Percentiles rank a stretch among this genome's conserved stretches.
Evolutionary conservation across 768 basidiomycete genomes (phyloP).

Genomic region (Rubroboletus satanas): DNA sequence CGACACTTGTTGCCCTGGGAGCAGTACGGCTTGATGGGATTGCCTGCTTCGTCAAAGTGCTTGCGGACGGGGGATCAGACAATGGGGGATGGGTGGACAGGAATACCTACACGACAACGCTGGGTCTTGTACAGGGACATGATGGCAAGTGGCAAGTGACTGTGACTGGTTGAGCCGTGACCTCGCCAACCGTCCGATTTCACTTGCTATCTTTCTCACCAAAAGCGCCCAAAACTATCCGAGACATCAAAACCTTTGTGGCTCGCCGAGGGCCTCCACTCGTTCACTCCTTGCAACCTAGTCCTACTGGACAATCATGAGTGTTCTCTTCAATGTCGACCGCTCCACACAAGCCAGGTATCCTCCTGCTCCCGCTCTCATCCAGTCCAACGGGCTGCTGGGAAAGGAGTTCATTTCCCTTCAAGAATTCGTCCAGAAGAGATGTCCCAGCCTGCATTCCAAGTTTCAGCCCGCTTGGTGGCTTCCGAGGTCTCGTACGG

Average conservation of each 20-base stretch:
- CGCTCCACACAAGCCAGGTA: constrained; percentile 20
- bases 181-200: neutral
- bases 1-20: constrained; percentile 48
- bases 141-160: constrained; percentile 15
- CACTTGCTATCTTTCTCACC: neutral
- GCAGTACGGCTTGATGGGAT: constrained; percentile 41
- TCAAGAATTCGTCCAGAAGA: constrained; percentile 30
- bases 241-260: constrained; percentile 1
- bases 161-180: constrained; percentile 15
- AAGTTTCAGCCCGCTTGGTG: constrained; percentile 32
- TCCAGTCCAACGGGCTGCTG: constrained; percentile 13
- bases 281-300: neutral
- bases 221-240: neutral
- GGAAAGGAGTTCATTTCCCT: constrained; percentile 19
- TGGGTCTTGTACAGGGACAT: constrained; percentile 42
- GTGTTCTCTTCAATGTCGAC: constrained; percentile 11
- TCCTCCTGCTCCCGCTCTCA: constrained; percentile 16
- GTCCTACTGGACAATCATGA: constrained; percentile 13
- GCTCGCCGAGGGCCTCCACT: neutral
- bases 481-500: constrained; percentile 28
- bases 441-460: constrained; percentile 28
- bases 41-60: constrained; percentile 48
- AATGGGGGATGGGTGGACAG: constrained; percentile 3
- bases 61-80: constrained; percentile 25
- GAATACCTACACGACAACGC: constrained; percentile 43